phyloP scores from a whole-genome alignment of 257 asterid species.

The Handroanthus guayacan region DNA sequence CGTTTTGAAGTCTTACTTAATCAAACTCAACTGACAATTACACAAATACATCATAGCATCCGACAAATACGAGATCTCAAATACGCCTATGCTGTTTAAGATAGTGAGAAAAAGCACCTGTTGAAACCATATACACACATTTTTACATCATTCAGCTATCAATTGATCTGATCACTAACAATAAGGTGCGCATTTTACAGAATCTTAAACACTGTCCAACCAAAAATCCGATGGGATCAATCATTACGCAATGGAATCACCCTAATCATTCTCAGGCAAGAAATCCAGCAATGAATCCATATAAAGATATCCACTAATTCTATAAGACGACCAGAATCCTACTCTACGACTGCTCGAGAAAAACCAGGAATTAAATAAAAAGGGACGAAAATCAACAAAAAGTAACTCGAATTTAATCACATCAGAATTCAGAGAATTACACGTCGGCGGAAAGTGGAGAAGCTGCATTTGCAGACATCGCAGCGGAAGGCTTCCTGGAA shows the following conservation, averaged over 20 bases:
- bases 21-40: constrained; percentile 2
- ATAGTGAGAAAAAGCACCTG: constrained; percentile 16
- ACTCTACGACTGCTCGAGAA: constrained; percentile 21
- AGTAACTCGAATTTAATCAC: constrained; percentile 21
- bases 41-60: constrained; percentile 13
- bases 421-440: constrained; percentile 49
- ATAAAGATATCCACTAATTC: constrained; percentile 10
- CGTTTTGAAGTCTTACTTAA: not conserved
- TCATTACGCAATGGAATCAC: constrained; percentile 27
- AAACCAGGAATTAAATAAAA: constrained; percentile 1
- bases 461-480: constrained; percentile 95
- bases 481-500: constrained; percentile 92
- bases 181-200: constrained; percentile 1
- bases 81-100: not conserved
- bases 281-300: constrained; percentile 13
- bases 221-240: constrained; percentile 33
- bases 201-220: constrained; percentile 19
- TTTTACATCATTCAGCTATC: not conserved
- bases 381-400: constrained; percentile 19
- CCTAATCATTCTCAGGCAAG: constrained; percentile 23
- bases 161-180: constrained; percentile 22
- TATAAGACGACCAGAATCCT: constrained; percentile 8
- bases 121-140: constrained; percentile 13
- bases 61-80: constrained; percentile 27
- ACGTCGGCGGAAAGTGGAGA: constrained; percentile 96